These are phyloP conservation scores for Metschnikowia koreensis DNA, from an alignment of 805 yeast species.

Conservation along the genomic window DNA sequence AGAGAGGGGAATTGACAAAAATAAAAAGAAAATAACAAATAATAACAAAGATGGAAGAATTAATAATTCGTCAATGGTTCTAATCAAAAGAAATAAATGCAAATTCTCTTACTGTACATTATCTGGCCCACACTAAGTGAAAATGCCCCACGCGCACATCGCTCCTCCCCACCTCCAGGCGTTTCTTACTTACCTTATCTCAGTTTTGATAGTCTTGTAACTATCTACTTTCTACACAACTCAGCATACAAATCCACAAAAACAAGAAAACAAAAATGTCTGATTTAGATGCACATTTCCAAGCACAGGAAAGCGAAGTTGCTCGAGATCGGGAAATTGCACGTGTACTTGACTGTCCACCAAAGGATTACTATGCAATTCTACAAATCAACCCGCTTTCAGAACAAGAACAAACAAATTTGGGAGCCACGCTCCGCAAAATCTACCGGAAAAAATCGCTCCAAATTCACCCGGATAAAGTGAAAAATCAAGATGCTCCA, in stretches of 20 bases:
- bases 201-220: too few relatives aligned
- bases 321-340: slow-evolving; percentile 52
- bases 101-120: too few relatives aligned
- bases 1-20: too few relatives aligned
- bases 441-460: slow-evolving; percentile 58
- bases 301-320: slow-evolving; percentile 27
- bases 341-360: slow-evolving; percentile 48
- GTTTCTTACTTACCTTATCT: too few relatives aligned
- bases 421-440: slow-evolving; percentile 39
- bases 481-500: slow-evolving; percentile 54
- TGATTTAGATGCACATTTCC: slow-evolving; percentile 12
- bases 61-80: too few relatives aligned
- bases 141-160: too few relatives aligned
- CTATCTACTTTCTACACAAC: neutral
- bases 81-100: too few relatives aligned
- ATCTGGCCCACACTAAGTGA: too few relatives aligned
- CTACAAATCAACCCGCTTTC: slow-evolving; percentile 40
- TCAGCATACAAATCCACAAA: neutral
- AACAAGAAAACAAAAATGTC: slow-evolving; percentile 4
- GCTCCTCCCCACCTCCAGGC: too few relatives aligned
- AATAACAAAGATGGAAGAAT: too few relatives aligned
- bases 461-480: slow-evolving; percentile 68
- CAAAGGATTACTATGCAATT: slow-evolving; percentile 54
- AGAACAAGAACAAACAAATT: slow-evolving; percentile 41
- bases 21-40: too few relatives aligned